Percentiles rank a stretch among this genome's conserved stretches.
Evolutionary conservation across 257 asterid species (phyloP).

Genomic region (Solanum sejunctum): DNA sequence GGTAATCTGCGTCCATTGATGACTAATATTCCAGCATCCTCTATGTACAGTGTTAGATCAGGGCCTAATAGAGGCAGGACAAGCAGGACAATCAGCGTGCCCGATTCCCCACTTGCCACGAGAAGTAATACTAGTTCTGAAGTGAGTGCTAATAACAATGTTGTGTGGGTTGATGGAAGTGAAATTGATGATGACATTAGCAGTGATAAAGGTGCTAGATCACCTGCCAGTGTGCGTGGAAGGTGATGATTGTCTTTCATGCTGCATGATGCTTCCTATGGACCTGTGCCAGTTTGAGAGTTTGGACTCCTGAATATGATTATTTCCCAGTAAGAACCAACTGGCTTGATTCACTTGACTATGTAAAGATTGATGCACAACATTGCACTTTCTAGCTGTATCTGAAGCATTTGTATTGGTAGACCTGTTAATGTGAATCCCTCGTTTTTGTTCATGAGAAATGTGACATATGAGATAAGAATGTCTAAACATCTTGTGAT

Average conservation of each 20-base stretch:
- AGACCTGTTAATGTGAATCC: background rate
- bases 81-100: conserved; percentile 50
- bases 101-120: conserved; percentile 89
- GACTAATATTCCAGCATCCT: conserved; percentile 86
- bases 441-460: background rate
- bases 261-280: background rate
- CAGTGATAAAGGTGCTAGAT: conserved; percentile 55
- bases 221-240: conserved; percentile 55
- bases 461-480: background rate
- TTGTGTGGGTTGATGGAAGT: conserved; percentile 39
- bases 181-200: conserved; percentile 60
- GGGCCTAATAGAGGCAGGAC: conserved; percentile 54
- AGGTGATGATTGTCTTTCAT: conserved; percentile 33
- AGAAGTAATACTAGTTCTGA: conserved; percentile 97
- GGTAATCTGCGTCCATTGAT: conserved; percentile 77
- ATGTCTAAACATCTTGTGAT: background rate
- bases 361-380: background rate
- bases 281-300: background rate
- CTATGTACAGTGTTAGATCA: conserved; percentile 94
- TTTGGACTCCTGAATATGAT: background rate
- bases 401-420: conserved; percentile 1
- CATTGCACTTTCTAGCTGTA: background rate
- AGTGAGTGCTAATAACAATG: conserved; percentile 64
- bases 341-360: background rate
- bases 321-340: background rate